phyloP scores from a whole-genome alignment of 202 grass and related monocot species.

The Carex sylvatica region DNA sequence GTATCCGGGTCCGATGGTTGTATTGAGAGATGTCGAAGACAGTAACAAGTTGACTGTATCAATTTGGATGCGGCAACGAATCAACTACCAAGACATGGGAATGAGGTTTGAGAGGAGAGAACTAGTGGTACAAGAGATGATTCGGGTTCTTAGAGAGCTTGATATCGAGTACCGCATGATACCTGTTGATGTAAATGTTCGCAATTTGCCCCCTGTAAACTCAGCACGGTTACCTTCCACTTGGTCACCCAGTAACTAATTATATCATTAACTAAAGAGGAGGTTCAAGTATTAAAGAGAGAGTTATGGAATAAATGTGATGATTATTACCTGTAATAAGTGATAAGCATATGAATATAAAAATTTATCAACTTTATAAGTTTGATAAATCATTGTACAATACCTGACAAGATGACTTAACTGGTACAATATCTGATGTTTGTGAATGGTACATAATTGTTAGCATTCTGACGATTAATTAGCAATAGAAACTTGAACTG shows the following conservation, averaged over 20 bases:
- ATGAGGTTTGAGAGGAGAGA: conserved; percentile 60
- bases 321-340: too few relatives aligned
- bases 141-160: conserved; percentile 63
- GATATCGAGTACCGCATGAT: conserved; percentile 82
- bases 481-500: too few relatives aligned
- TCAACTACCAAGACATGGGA: conserved; percentile 86
- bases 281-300: not conserved
- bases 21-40: conserved; percentile 64
- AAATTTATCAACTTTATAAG: too few relatives aligned
- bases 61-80: conserved; percentile 67
- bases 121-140: conserved; percentile 76
- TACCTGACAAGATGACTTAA: too few relatives aligned
- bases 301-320: too few relatives aligned
- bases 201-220: conserved; percentile 41
- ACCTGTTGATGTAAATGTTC: conserved; percentile 71
- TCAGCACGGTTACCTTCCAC: conserved; percentile 66
- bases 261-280: not conserved
- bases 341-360: too few relatives aligned
- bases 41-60: conserved; percentile 78
- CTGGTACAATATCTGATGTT: too few relatives aligned
- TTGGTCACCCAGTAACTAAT: conserved; percentile 43
- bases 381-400: too few relatives aligned
- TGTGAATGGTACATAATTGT: too few relatives aligned
- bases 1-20: conserved; percentile 53
- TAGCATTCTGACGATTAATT: too few relatives aligned